phyloP scores from a whole-genome alignment of 2,329 filamentous ascomycete species.

The Tolypocladium sp. region DNA sequence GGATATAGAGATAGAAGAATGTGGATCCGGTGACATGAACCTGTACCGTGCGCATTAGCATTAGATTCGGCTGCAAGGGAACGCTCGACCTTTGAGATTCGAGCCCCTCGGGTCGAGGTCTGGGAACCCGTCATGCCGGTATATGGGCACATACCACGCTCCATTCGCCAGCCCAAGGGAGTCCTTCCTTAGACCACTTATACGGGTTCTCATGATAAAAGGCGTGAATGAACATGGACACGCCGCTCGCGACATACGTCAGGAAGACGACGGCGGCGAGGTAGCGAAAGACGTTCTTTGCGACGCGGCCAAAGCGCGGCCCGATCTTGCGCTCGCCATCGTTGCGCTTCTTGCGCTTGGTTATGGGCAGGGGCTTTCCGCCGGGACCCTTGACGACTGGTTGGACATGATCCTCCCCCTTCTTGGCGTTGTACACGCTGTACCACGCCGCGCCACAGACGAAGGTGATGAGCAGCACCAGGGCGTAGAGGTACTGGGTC shows the following conservation, averaged over 20 bases:
- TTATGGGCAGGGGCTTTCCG: slow-evolving; percentile 73
- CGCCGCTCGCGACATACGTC: slow-evolving; percentile 68
- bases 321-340: slow-evolving; percentile 33
- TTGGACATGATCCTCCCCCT: slow-evolving; percentile 34
- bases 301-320: slow-evolving; percentile 52
- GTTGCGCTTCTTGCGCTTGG: slow-evolving; percentile 46
- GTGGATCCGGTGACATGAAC: slow-evolving; percentile 78
- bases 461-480: slow-evolving; percentile 43
- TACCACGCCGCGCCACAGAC: slow-evolving; percentile 40
- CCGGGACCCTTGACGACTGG: slow-evolving; percentile 64
- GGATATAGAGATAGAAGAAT: slow-evolving; percentile 78
- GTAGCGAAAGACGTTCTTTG: slow-evolving; percentile 68
- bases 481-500: slow-evolving; percentile 42
- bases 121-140: background rate
- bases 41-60: slow-evolving; percentile 31
- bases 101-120: background rate
- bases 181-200: slow-evolving; percentile 31
- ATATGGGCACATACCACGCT: slow-evolving; percentile 53
- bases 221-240: slow-evolving; percentile 65
- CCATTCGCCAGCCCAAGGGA: slow-evolving; percentile 68
- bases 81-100: background rate
- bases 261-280: slow-evolving; percentile 61
- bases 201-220: slow-evolving; percentile 37
- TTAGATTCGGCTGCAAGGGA: background rate
- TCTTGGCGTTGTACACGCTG: slow-evolving; percentile 42